These are phyloP conservation scores for Russula brevipes DNA, from an alignment of 768 basidiomycete species.

Conservation along the genomic window DNA sequence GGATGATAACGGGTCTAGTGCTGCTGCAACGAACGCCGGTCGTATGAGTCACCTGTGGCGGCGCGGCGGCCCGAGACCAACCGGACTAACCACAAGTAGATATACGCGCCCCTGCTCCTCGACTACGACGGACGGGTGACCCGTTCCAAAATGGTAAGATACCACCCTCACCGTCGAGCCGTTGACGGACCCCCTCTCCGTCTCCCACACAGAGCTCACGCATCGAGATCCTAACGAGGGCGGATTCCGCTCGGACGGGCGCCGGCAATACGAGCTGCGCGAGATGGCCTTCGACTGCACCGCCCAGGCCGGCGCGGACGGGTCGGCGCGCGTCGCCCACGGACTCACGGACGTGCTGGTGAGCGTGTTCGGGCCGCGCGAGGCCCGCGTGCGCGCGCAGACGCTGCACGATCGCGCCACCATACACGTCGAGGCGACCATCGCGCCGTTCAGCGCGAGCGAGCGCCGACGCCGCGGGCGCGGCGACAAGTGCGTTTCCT, in stretches of 20 bases:
- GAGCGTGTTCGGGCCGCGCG: conserved; percentile 88
- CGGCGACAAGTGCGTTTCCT: conserved; percentile 69
- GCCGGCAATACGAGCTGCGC: conserved; percentile 88
- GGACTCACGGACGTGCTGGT: conserved; percentile 87
- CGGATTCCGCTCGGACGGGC: conserved; percentile 86
- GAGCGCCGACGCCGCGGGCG: conserved; percentile 70
- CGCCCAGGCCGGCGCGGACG: conserved; percentile 74
- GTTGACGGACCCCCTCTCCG: background rate
- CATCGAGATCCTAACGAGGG: conserved; percentile 76
- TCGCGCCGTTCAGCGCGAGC: conserved; percentile 83
- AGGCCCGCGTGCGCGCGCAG: conserved; percentile 75
- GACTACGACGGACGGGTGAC: background rate
- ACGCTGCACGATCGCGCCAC: conserved; percentile 83
- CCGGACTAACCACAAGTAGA: background rate
- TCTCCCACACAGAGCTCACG: conserved; percentile 42
- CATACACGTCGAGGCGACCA: conserved; percentile 83
- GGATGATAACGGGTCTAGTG: too few relatives aligned
- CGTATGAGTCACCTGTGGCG: too few relatives aligned
- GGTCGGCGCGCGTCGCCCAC: conserved; percentile 77
- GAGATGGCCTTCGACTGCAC: conserved; percentile 74
- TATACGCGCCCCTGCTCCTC: background rate
- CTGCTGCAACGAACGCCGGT: too few relatives aligned
- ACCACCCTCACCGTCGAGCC: background rate
- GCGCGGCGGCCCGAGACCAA: too few relatives aligned
- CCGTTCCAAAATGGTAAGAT: background rate